Evolutionary conservation across 352 stramenopile species (phyloP), one percentile per base, ranked within the genome.

Genomic region (Phytophthora vignae): DNA sequence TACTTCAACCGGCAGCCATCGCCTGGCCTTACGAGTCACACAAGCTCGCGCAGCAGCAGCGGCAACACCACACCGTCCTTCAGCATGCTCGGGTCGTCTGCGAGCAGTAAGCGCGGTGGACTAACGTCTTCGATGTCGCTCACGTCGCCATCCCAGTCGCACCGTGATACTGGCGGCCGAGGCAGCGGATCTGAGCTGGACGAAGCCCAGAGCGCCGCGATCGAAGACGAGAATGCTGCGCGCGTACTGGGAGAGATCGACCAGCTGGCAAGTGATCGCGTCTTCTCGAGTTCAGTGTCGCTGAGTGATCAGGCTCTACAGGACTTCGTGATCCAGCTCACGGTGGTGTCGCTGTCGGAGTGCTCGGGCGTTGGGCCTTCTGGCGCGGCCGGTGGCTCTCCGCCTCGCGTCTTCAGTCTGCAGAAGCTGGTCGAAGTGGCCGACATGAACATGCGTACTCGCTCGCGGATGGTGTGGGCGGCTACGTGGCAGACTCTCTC

Each of bases 391-490:
- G 87, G 73, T 50, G 81, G 84, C 15, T 84, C 83, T 7, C 64
- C 69, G 15, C 97, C 97, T 22, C 95, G 98, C n/a, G 97, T 99
- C 22, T 99, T 99, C 74, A 99, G 94, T 55, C 83, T 99, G 58
- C 98, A 99, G 77, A 97, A 98, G 76, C 88, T 99, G 3, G 98
- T 99, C 9, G 98, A 99, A 85, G 98, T 99, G 14, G 98, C 98
- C 2, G 98, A 99, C 78, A 99, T 98, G 84, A 99, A 99, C 88
- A 99, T 99, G 97, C 87, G 98, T 60, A 94, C 87, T 33, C 93
- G 98, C 10, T 96, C 95, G 25, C 87, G 98, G 33, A 86, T 99
- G 52, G 98, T 98, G 9, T 99, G 98, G 98, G 91, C 96, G n/a
- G 92, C 98, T 61, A 98, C 99, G 40, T 99, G 98, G 98, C 87